Evolutionary conservation across 1,139 yeast genomes (phyloP).

Genomic region (Pichia kudriavzevii): DNA sequence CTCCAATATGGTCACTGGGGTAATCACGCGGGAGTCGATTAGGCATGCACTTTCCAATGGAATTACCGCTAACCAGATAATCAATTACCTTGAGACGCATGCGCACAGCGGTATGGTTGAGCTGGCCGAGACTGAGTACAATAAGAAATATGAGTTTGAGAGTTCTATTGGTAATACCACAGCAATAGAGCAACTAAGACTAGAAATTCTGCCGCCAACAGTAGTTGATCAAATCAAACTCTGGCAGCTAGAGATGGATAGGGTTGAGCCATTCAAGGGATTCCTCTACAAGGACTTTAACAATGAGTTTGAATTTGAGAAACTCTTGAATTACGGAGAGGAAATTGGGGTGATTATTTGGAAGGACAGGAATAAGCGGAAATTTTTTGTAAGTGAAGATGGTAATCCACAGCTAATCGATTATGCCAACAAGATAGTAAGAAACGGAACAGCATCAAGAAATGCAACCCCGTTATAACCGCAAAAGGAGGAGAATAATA

Average conservation of each 20-base stretch:
- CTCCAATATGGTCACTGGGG: conserved; percentile 89
- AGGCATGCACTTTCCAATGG: conserved; percentile 80
- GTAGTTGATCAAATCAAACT: conserved; percentile 90
- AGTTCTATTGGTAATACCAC: conserved; percentile 33
- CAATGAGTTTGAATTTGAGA: conserved; percentile 67
- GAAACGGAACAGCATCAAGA: conserved; percentile 20
- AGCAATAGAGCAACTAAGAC: conserved; percentile 28
- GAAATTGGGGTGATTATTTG: conserved; percentile 88
- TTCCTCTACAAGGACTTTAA: conserved; percentile 81
- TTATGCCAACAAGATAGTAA: conserved; percentile 62
- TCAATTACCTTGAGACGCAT: conserved; percentile 80
- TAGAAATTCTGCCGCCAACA: conserved; percentile 83
- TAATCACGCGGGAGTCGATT: conserved; percentile 85
- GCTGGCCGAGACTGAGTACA: conserved; percentile 58
- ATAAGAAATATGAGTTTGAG: conserved; percentile 60
- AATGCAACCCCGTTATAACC: conserved; percentile 12
- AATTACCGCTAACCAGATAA: conserved; percentile 90
- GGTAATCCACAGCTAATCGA: conserved; percentile 87
- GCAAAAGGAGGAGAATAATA: no score
- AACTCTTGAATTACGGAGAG: conserved; percentile 67
- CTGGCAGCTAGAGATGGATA: conserved; percentile 94
- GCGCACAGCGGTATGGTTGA: conserved; percentile 90
- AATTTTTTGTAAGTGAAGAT: conserved; percentile 74
- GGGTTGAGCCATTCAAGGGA: conserved; percentile 85
- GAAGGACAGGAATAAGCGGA: conserved; percentile 62